A percentile compares a stretch with the other conserved stretches of the same genome.
Evolutionary conservation across 345 rosid genomes (phyloP).

Genomic region (Clausena lansium): DNA sequence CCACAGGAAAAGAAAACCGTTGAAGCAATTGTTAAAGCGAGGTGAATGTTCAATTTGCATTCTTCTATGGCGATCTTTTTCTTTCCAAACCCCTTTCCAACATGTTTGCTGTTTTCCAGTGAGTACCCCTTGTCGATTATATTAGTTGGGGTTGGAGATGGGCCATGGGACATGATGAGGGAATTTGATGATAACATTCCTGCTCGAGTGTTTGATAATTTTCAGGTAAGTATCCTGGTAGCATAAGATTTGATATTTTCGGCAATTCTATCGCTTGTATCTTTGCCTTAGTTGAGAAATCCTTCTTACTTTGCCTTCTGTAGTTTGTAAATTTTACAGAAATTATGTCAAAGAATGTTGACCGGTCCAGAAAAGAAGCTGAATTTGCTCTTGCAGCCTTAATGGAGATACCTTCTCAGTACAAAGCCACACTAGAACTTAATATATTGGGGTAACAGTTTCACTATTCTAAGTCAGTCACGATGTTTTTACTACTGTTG

Average conservation of each 20-base stretch:
- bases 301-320: slow-evolving; percentile 6
- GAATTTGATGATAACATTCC: slow-evolving; percentile 98
- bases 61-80: not conserved
- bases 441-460: slow-evolving; percentile 67
- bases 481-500: not conserved
- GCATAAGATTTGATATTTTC: not conserved
- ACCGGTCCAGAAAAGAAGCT: slow-evolving; percentile 69
- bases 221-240: slow-evolving; percentile 58
- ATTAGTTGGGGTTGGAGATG: slow-evolving; percentile 98
- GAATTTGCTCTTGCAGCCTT: slow-evolving; percentile 88
- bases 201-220: slow-evolving; percentile 89
- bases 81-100: slow-evolving; percentile 17
- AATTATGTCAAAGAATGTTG: slow-evolving; percentile 78
- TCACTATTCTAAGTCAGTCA: not conserved
- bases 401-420: slow-evolving; percentile 96
- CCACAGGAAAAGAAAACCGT: slow-evolving; percentile 92
- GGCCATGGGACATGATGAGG: slow-evolving; percentile 99
- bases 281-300: not conserved
- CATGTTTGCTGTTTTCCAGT: slow-evolving; percentile 36
- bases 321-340: slow-evolving; percentile 96
- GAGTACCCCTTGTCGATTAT: slow-evolving; percentile 87
- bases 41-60: slow-evolving; percentile 38
- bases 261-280: not conserved
- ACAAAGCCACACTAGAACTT: slow-evolving; percentile 88
- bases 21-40: slow-evolving; percentile 93